These are phyloP conservation scores for Fusarium udum DNA, from an alignment of 2,329 filamentous ascomycete genomes.

Conservation along the genomic window DNA sequence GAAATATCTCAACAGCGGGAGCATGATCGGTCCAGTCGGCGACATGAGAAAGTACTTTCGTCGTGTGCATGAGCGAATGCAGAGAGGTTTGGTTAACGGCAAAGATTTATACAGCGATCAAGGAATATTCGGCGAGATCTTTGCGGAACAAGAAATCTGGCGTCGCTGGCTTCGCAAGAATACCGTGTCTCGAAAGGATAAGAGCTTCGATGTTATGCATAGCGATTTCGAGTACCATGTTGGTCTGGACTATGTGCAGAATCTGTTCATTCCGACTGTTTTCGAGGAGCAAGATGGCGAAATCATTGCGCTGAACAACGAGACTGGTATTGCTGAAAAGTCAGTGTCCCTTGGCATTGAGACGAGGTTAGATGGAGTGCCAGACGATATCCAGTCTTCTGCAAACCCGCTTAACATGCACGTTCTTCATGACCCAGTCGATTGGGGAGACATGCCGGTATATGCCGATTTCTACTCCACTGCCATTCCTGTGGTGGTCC, in stretches of 20 bases:
- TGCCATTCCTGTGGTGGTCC: conserved; percentile 28
- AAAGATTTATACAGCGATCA: conserved; percentile 40
- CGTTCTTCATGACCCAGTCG: accelerated
- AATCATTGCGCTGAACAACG: conserved; percentile 19
- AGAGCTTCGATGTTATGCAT: background rate
- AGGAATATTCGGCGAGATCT: conserved; percentile 42
- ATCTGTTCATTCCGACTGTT: conserved; percentile 31
- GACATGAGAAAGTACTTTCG: conserved; percentile 39
- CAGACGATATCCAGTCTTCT: conserved; percentile 13
- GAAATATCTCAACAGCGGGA: conserved; percentile 43
- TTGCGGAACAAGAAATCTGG: conserved; percentile 42
- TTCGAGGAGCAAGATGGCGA: conserved; percentile 36
- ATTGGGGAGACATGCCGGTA: conserved; percentile 35
- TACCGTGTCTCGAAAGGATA: accelerated
- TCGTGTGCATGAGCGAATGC: conserved; percentile 35
- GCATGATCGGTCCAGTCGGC: conserved; percentile 39
- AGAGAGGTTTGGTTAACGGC: background rate
- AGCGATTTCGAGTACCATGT: conserved; percentile 34
- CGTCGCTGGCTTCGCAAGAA: background rate
- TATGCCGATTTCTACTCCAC: conserved; percentile 34
- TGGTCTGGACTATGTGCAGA: conserved; percentile 32
- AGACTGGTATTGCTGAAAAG: conserved; percentile 1
- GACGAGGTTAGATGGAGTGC: conserved; percentile 1
- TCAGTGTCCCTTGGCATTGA: conserved; percentile 5
- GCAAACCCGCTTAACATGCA: background rate